A percentile compares a stretch with the other conserved stretches of the same genome.
phyloP scores from a whole-genome alignment of 768 basidiomycete genomes.

The Hortiboletus flavorubellus region DNA sequence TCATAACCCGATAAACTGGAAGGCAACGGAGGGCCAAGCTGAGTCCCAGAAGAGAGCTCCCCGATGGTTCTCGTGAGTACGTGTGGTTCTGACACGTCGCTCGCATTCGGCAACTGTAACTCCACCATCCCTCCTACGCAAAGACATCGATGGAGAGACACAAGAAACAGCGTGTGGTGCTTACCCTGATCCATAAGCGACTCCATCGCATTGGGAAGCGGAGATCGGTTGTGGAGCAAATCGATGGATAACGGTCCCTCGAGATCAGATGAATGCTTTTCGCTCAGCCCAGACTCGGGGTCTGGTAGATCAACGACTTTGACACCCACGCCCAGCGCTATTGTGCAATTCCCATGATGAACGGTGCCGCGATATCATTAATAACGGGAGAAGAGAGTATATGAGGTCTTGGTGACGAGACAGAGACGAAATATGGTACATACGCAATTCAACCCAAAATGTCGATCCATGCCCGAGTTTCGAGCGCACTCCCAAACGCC shows the following conservation, averaged over 20 bases:
- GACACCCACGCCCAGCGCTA: slow-evolving; percentile 66
- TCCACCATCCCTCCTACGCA: slow-evolving; percentile 55
- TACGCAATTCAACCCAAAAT: slow-evolving; percentile 83
- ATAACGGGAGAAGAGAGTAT: slow-evolving; percentile 1
- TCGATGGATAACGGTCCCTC: slow-evolving; percentile 28
- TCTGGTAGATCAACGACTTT: slow-evolving; percentile 38
- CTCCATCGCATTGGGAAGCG: slow-evolving; percentile 47
- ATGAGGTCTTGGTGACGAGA: slow-evolving; percentile 11
- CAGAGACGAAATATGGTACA: slow-evolving; percentile 21
- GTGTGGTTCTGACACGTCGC: slow-evolving; percentile 29
- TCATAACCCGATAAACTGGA: neutral
- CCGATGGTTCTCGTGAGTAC: slow-evolving; percentile 43
- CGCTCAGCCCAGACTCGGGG: slow-evolving; percentile 21
- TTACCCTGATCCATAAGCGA: slow-evolving; percentile 64
- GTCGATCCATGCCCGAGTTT: slow-evolving; percentile 70
- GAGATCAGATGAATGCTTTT: slow-evolving; percentile 20
- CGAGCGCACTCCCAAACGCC: slow-evolving; percentile 66
- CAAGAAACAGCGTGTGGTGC: neutral
- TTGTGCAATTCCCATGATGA: neutral
- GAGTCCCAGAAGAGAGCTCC: slow-evolving; percentile 39
- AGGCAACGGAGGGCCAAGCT: slow-evolving; percentile 24
- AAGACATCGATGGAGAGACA: neutral
- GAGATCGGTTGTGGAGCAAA: slow-evolving; percentile 16
- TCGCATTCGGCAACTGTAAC: slow-evolving; percentile 42
- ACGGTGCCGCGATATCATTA: slow-evolving; percentile 5